These are phyloP conservation scores for Rutstroemia sp. DNA, from an alignment of 2,329 filamentous ascomycete species.

Conservation along the genomic window DNA sequence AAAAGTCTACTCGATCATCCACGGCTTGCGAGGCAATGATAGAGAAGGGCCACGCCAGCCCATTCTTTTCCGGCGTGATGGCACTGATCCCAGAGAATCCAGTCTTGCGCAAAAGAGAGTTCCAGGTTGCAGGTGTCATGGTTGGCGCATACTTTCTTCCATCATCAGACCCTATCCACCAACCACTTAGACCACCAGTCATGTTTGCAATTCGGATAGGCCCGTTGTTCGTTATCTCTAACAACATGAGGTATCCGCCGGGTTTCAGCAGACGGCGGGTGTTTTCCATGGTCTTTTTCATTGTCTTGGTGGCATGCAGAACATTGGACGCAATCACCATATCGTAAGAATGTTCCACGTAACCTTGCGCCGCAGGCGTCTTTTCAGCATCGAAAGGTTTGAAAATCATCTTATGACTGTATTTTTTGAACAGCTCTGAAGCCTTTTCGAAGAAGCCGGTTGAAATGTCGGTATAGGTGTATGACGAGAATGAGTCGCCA, in stretches of 20 bases:
- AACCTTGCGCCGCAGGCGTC: constrained; percentile 28
- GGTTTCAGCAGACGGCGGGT: constrained; percentile 34
- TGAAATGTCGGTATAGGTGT: constrained; percentile 3
- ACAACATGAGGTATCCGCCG: constrained; percentile 35
- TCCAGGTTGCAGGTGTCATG: constrained; percentile 15
- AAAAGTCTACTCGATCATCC: constrained; percentile 2
- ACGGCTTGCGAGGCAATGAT: constrained; percentile 5
- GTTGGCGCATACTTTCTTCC: neutral
- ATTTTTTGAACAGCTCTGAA: neutral
- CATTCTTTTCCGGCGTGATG: neutral
- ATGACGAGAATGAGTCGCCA: neutral
- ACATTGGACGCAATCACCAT: constrained; percentile 33
- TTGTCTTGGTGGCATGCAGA: constrained; percentile 32
- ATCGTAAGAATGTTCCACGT: constrained; percentile 29
- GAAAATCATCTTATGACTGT: neutral
- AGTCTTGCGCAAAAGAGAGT: constrained; percentile 15
- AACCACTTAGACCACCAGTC: neutral
- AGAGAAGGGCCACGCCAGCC: neutral
- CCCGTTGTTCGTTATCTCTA: neutral
- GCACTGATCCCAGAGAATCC: constrained; percentile 26
- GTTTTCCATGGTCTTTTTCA: constrained; percentile 27
- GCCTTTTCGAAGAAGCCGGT: neutral
- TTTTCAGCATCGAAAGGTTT: constrained; percentile 31
- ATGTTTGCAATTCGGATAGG: neutral
- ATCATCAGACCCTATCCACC: constrained; percentile 13